A percentile compares a stretch with the other conserved stretches of the same genome.
Conservation (phyloP, 1,284 basidiomycete genomes). For the Pisolithus thermaeus region DNA sequence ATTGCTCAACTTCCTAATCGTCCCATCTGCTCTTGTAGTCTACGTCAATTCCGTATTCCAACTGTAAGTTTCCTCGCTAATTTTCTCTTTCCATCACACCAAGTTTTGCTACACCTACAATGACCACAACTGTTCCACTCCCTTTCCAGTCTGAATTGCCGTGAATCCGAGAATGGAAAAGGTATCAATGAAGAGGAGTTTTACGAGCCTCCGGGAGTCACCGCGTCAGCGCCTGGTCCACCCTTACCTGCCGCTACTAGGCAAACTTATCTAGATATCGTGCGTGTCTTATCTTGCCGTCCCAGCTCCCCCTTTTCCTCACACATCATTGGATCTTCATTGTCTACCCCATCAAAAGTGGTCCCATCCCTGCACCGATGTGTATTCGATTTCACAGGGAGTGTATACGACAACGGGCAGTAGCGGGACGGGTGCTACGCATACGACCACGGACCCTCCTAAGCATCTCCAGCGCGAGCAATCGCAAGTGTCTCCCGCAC, state of each 20-base stretch:
- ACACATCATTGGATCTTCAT: too few relatives aligned
- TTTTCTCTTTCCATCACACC: not conserved
- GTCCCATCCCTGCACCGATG: not conserved
- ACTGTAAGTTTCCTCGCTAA: conserved; percentile 15
- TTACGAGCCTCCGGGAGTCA: conserved; percentile 1
- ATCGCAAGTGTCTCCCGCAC: too few relatives aligned
- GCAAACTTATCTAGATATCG: not conserved
- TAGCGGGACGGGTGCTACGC: not conserved
- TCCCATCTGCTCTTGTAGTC: conserved; percentile 12
- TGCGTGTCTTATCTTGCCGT: not conserved
- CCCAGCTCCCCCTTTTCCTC: too few relatives aligned
- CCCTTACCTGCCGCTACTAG: too few relatives aligned
- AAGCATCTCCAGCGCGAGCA: not conserved
- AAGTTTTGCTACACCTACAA: not conserved
- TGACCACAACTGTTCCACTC: too few relatives aligned
- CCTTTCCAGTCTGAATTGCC: conserved; percentile 29
- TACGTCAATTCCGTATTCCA: conserved; percentile 26
- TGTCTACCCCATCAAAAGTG: too few relatives aligned
- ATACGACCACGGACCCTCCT: not conserved
- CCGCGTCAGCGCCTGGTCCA: not conserved
- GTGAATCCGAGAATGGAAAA: conserved; percentile 24
- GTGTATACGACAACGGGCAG: conserved; percentile 17
- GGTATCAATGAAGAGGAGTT: conserved; percentile 35
- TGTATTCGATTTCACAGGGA: conserved; percentile 13
- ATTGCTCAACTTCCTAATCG: not conserved